Evolutionary conservation across 1,139 yeast species (phyloP).

Genomic region (Magnusiomyces magnusii): DNA sequence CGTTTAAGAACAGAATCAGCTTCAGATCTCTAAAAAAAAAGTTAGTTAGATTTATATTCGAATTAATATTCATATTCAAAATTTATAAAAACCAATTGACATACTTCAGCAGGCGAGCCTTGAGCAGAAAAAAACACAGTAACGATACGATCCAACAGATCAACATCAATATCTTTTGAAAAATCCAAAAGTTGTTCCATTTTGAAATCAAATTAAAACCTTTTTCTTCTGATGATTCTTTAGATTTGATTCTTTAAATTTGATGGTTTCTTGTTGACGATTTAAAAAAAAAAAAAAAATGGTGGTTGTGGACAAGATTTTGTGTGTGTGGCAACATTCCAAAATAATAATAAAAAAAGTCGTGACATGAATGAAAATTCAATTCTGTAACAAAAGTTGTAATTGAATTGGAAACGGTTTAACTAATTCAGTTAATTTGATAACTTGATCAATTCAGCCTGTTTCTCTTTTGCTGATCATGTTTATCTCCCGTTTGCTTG

Average conservation of each 20-base stretch:
- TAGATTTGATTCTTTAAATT: too few relatives aligned
- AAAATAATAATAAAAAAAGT: too few relatives aligned
- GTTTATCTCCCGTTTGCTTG: too few relatives aligned
- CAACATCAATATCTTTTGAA: slow-evolving; percentile 73
- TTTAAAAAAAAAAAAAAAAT: too few relatives aligned
- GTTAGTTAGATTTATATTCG: background rate
- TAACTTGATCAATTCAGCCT: too few relatives aligned
- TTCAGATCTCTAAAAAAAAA: slow-evolving; percentile 45
- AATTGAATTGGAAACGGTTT: too few relatives aligned
- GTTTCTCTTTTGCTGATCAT: too few relatives aligned
- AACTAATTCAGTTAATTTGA: too few relatives aligned
- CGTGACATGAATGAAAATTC: too few relatives aligned
- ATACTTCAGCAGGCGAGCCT: slow-evolving; percentile 46
- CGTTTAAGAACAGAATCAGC: slow-evolving; percentile 81
- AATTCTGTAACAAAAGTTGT: too few relatives aligned
- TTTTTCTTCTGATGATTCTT: background rate
- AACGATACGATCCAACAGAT: slow-evolving; percentile 74
- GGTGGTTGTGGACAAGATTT: too few relatives aligned
- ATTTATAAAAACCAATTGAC: slow-evolving; percentile 6
- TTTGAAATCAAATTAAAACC: background rate
- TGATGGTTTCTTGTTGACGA: background rate
- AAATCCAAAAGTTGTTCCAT: slow-evolving; percentile 92
- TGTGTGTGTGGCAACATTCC: too few relatives aligned
- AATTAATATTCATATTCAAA: background rate
- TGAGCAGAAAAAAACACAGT: slow-evolving; percentile 80